phyloP scores from a whole-genome alignment of 805 yeast genomes.

The Starmerella apicola region DNA sequence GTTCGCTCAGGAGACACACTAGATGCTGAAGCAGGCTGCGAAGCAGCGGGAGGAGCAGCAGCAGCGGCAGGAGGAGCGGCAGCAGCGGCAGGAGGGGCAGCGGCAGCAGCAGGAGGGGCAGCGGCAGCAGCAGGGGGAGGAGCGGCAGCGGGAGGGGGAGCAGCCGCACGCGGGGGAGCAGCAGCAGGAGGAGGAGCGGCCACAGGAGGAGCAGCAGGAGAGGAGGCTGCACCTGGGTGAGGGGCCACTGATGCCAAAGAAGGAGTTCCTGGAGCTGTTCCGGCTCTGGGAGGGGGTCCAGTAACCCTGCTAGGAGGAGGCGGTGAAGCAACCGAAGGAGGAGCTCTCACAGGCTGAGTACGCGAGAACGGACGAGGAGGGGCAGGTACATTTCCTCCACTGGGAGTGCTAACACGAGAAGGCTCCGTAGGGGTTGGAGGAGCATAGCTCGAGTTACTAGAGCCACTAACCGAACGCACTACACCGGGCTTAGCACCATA shows the following conservation, averaged over 20 bases:
- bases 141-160: conserved; percentile 5
- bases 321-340: conserved; percentile 4
- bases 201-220: conserved; percentile 17
- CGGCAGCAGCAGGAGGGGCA: conserved; percentile 26
- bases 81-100: conserved; percentile 19
- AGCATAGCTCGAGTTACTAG: conserved; percentile 20
- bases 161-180: conserved; percentile 22
- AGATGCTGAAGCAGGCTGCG: conserved; percentile 11
- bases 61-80: conserved; percentile 21
- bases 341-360: conserved; percentile 7
- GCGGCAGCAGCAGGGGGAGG: conserved; percentile 24
- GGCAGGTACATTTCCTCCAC: no score
- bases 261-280: conserved; percentile 7
- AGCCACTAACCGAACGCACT: conserved; percentile 3
- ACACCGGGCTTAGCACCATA: conserved; percentile 29
- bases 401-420: no score
- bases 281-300: conserved; percentile 1
- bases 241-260: conserved; percentile 16
- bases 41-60: conserved; percentile 20
- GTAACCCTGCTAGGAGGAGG: conserved; percentile 3
- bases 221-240: conserved; percentile 16
- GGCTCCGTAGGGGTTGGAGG: conserved; percentile 14
- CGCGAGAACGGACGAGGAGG: conserved; percentile 7
- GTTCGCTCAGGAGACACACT: conserved; percentile 55
- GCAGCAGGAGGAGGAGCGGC: conserved; percentile 19